These are phyloP conservation scores for Ligustrum vulgare DNA, from an alignment of 257 asterid species.

Conservation along the genomic window DNA sequence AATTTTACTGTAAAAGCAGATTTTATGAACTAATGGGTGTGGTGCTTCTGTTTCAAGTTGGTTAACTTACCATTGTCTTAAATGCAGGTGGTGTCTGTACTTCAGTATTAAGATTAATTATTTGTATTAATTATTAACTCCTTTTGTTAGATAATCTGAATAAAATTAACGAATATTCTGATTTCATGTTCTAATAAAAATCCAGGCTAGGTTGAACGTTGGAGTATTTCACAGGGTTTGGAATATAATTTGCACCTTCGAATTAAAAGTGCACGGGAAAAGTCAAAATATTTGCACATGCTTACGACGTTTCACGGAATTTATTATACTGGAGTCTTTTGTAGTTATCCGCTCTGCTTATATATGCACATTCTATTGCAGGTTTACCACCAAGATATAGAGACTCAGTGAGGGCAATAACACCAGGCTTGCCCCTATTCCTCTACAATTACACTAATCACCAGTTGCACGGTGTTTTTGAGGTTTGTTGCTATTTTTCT, in stretches of 20 bases:
- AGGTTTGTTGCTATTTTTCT: slow-evolving; percentile 45
- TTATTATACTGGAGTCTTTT: neutral
- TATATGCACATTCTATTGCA: slow-evolving; percentile 30
- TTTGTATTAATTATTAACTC: too few relatives aligned
- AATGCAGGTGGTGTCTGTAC: neutral
- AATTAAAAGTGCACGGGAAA: neutral
- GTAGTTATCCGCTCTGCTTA: neutral
- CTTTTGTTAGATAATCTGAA: neutral
- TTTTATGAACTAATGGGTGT: neutral
- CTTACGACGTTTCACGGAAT: neutral
- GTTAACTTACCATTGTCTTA: neutral
- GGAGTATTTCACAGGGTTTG: neutral
- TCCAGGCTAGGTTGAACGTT: neutral
- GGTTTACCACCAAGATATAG: slow-evolving; percentile 96
- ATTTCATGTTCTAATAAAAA: neutral
- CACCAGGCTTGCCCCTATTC: slow-evolving; percentile 93
- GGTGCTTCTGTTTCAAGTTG: neutral
- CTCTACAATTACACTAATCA: slow-evolving; percentile 94
- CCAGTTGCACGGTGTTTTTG: slow-evolving; percentile 94
- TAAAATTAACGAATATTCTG: neutral
- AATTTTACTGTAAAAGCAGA: neutral
- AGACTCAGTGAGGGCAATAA: slow-evolving; percentile 96
- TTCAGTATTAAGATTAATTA: neutral
- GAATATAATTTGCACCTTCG: neutral
- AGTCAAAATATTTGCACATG: neutral